Conservation (phyloP, 2,329 filamentous ascomycete genomes). For the Cladosporium halotolerans region DNA sequence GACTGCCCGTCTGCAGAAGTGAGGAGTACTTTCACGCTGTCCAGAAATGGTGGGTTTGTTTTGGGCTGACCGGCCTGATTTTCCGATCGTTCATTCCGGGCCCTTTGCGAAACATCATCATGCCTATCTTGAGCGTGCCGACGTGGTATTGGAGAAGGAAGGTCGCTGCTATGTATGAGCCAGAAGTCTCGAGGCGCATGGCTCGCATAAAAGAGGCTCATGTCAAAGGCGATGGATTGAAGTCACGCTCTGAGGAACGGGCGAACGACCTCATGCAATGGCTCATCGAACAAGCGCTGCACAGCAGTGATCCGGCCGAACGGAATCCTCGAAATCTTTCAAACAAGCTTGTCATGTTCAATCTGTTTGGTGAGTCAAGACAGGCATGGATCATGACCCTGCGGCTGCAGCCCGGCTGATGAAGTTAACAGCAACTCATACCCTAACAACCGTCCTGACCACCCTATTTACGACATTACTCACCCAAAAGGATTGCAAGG, state of each 20-base stretch:
- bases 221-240: not conserved
- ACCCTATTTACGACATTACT: constrained; percentile 9
- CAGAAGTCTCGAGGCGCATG: constrained; percentile 3
- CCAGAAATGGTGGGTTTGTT: not conserved
- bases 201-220: not conserved
- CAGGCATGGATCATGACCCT: no score
- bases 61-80: constrained; percentile 5
- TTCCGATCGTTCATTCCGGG: constrained; percentile 4
- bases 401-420: no score
- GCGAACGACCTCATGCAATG: constrained; percentile 15
- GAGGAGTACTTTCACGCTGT: constrained; percentile 6
- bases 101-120: not conserved
- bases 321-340: not conserved
- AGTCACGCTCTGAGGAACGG: not conserved
- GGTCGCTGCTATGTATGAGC: constrained; percentile 3
- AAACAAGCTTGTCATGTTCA: constrained; percentile 11
- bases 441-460: constrained; percentile 1
- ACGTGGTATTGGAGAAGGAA: constrained; percentile 9
- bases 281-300: constrained; percentile 6
- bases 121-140: constrained; percentile 7
- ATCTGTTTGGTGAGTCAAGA: constrained; percentile 10
- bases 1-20: constrained; percentile 5
- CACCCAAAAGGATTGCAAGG: not conserved
- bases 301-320: constrained; percentile 1
- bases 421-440: constrained; percentile 1